Evolutionary conservation across 345 rosid genomes (phyloP).

Genomic region (Ricinus communis): DNA sequence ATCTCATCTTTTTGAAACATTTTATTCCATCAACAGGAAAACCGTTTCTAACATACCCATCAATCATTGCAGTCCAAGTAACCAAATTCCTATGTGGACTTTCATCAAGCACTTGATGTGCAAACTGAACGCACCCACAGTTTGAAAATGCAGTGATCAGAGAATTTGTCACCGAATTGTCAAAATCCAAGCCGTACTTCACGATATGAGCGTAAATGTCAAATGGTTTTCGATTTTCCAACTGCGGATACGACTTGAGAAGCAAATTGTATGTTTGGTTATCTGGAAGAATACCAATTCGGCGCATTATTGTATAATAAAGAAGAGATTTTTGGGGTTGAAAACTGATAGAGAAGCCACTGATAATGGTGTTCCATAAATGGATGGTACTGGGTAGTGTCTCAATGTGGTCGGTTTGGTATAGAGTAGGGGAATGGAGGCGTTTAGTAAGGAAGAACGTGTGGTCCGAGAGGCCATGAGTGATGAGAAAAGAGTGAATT

Average conservation of each 20-base stretch:
- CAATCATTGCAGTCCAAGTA: conserved; percentile 43
- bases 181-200: conserved; percentile 33
- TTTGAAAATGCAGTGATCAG: conserved; percentile 27
- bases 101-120: conserved; percentile 34
- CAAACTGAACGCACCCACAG: conserved; percentile 18
- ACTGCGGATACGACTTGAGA: conserved; percentile 30
- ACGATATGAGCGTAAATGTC: conserved; percentile 26
- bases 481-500: conserved; percentile 4
- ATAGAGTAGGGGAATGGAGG: too few relatives aligned
- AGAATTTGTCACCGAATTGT: conserved; percentile 36
- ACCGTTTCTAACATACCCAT: conserved; percentile 34
- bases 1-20: conserved; percentile 30
- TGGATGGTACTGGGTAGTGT: not conserved
- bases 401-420: too few relatives aligned
- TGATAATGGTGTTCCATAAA: conserved; percentile 33
- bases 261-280: conserved; percentile 37
- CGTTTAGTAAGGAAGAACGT: too few relatives aligned
- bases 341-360: conserved; percentile 26
- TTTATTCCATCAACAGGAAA: conserved; percentile 21
- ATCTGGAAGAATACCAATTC: conserved; percentile 18
- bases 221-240: conserved; percentile 25
- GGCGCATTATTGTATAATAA: conserved; percentile 29
- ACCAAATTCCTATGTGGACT: conserved; percentile 24
- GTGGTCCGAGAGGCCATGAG: not conserved
- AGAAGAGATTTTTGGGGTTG: conserved; percentile 22